Percentiles rank a stretch among this genome's conserved stretches.
Evolutionary conservation across 805 yeast genomes (phyloP).

Genomic region (Saccharomycopsis fermentans): DNA sequence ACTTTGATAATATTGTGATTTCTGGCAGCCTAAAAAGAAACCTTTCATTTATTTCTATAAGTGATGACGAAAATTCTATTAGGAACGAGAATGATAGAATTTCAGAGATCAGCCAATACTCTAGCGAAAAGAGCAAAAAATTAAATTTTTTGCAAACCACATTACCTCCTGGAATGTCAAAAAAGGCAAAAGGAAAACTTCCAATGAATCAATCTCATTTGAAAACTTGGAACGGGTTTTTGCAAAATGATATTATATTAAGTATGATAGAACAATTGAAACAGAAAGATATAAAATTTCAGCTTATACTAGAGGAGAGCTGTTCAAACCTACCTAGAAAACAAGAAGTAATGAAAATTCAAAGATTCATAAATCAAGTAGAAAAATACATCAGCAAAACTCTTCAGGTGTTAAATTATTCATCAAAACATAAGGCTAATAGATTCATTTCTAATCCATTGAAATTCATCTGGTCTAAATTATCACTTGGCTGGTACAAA

Average conservation of each 20-base stretch:
- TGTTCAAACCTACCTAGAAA: neutral
- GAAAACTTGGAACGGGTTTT: constrained; percentile 45
- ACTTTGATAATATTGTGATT: neutral
- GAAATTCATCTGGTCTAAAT: constrained; percentile 50
- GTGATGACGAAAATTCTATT: neutral
- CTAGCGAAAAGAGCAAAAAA: constrained; percentile 20
- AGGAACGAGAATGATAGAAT: neutral
- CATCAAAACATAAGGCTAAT: neutral
- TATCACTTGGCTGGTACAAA: constrained; percentile 68
- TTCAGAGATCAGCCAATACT: neutral
- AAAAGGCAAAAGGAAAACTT: constrained; percentile 42
- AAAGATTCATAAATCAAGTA: neutral
- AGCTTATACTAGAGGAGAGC: neutral
- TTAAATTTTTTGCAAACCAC: constrained; percentile 36
- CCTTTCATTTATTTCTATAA: neutral
- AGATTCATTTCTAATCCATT: constrained; percentile 22
- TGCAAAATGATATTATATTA: constrained; percentile 33
- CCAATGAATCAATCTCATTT: constrained; percentile 40
- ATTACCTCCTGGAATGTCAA: constrained; percentile 53
- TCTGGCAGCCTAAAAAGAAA: neutral
- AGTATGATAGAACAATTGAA: constrained; percentile 23
- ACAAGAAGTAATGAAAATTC: neutral
- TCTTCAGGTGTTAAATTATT: neutral
- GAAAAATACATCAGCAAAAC: neutral
- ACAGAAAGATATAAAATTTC: neutral